Conservation (phyloP, 495 filamentous ascomycete species). For the Physcia stellaris region DNA sequence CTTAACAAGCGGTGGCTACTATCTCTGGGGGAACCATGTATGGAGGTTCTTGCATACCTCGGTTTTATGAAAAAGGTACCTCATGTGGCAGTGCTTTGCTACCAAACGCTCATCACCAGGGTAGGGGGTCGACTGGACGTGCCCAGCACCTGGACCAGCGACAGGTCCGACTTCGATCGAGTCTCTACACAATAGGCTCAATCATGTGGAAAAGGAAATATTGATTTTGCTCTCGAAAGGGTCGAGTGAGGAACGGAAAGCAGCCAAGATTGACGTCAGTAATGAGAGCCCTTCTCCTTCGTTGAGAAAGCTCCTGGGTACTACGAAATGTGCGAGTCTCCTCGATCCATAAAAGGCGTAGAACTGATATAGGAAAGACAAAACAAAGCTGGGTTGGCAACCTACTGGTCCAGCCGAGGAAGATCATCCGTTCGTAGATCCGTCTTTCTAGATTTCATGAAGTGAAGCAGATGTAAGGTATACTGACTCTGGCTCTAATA, state of each 20-base stretch:
- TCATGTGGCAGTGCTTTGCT: not conserved
- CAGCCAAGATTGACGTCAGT: slow-evolving; percentile 19
- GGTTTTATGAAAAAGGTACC: slow-evolving; percentile 40
- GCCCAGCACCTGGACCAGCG: slow-evolving; percentile 27
- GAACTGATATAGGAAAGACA: slow-evolving; percentile 13
- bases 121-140: slow-evolving; percentile 27
- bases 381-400: slow-evolving; percentile 12
- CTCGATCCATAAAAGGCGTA: not conserved
- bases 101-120: not conserved
- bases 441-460: not conserved
- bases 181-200: slow-evolving; percentile 32
- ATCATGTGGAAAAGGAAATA: slow-evolving; percentile 42
- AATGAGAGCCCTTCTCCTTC: not conserved
- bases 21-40: slow-evolving; percentile 52
- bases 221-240: slow-evolving; percentile 29
- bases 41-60: slow-evolving; percentile 46
- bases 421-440: slow-evolving; percentile 21
- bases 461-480: not conserved
- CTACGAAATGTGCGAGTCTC: not conserved
- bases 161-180: slow-evolving; percentile 30
- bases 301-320: not conserved
- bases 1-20: slow-evolving; percentile 60
- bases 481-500: slow-evolving; percentile 14
- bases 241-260: slow-evolving; percentile 30
- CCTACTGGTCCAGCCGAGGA: too few species aligned